These are phyloP conservation scores for Mercurialis annua DNA, from an alignment of 345 rosid genomes.

Conservation along the genomic window DNA sequence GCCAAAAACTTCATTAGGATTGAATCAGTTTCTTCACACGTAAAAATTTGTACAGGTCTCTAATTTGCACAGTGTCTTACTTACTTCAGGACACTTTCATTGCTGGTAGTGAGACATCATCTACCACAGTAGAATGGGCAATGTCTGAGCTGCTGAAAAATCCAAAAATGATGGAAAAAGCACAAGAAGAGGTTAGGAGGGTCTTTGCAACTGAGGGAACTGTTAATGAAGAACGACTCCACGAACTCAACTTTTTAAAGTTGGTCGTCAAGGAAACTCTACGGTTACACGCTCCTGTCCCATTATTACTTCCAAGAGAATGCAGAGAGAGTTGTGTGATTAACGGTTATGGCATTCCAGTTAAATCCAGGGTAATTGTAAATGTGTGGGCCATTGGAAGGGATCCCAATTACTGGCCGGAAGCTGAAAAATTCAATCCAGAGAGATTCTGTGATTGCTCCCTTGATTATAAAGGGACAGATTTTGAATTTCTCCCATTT, in stretches of 20 bases:
- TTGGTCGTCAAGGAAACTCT: no score
- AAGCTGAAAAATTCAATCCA: not conserved
- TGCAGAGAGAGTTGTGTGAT: not conserved
- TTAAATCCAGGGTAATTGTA: not conserved
- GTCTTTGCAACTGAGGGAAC: no score
- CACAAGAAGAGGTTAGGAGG: no score
- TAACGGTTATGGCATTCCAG: constrained; percentile 2
- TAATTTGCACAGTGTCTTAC: no score
- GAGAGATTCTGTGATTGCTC: constrained; percentile 1
- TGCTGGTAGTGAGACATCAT: constrained; percentile 2
- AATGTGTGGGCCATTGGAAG: constrained; percentile 4
- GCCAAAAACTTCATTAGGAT: no score
- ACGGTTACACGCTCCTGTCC: not conserved
- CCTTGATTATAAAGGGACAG: not conserved
- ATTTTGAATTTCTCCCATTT: constrained; percentile 2
- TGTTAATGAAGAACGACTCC: not conserved
- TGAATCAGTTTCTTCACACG: no score
- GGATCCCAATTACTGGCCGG: not conserved
- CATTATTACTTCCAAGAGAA: not conserved
- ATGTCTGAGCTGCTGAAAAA: constrained; percentile 11
- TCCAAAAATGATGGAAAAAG: not conserved
- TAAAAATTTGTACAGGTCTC: no score
- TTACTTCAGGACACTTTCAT: constrained; percentile 2
- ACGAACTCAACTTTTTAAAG: not conserved
- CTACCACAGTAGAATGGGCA: not conserved